Evolutionary conservation across 345 rosid genomes (phyloP).

Genomic region (Geranium rotundifolium): DNA sequence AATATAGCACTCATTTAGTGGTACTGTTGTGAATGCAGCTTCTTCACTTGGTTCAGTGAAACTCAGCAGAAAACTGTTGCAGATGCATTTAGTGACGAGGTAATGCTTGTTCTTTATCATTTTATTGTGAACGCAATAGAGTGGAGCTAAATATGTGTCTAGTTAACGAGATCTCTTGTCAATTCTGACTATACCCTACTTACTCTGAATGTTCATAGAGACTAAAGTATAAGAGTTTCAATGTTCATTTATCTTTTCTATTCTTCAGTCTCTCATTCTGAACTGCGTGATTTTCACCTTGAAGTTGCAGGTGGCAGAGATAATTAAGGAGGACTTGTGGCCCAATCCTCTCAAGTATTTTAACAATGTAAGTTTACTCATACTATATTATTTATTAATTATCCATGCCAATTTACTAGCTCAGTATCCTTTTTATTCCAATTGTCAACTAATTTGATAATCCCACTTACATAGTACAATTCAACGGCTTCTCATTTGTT

Average conservation of each 20-base stretch:
- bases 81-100: constrained; percentile 75
- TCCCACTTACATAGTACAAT: not conserved
- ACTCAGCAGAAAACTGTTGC: constrained; percentile 38
- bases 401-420: not conserved
- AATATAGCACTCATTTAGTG: not conserved
- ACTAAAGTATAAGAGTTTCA: too few species aligned
- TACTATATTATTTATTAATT: not conserved
- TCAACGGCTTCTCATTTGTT: not conserved
- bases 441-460: not conserved
- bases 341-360: constrained; percentile 83
- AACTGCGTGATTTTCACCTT: not conserved
- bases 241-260: not conserved
- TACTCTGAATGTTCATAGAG: not conserved
- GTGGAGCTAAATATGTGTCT: too few species aligned
- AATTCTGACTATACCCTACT: not conserved
- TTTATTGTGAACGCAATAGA: too few species aligned
- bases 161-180: too few species aligned
- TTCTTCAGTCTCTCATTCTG: not conserved
- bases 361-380: constrained; percentile 41
- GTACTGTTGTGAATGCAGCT: constrained; percentile 31
- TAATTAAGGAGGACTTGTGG: constrained; percentile 94
- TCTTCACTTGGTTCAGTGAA: constrained; percentile 78
- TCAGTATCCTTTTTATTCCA: not conserved
- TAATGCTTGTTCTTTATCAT: constrained; percentile 10
- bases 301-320: constrained; percentile 66